A percentile compares a stretch with the other conserved stretches of the same genome.
Conservation (phyloP, 2,329 filamentous ascomycete genomes). For the Penicillium olsonii region DNA sequence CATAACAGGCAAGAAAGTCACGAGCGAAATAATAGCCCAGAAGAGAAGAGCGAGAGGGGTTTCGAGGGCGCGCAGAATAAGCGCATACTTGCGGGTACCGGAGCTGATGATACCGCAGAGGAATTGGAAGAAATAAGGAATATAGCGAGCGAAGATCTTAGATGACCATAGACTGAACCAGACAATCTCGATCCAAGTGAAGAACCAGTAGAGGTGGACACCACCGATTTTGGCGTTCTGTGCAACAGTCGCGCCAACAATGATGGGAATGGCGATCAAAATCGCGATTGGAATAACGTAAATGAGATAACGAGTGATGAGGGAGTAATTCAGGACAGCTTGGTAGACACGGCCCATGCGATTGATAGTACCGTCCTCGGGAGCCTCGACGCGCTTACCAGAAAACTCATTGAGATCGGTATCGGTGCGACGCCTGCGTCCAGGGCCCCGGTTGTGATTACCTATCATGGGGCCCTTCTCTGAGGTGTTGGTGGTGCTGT, state of each 20-base stretch:
- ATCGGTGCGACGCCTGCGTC: slow-evolving; percentile 35
- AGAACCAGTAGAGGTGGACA: slow-evolving; percentile 62
- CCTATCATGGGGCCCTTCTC: slow-evolving; percentile 34
- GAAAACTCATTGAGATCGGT: slow-evolving; percentile 26
- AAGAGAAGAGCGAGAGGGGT: slow-evolving; percentile 62
- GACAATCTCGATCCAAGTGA: slow-evolving; percentile 65
- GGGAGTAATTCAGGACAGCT: slow-evolving; percentile 63
- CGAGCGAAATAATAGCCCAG: slow-evolving; percentile 61
- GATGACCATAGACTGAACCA: slow-evolving; percentile 65
- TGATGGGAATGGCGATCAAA: slow-evolving; percentile 63
- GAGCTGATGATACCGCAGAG: slow-evolving; percentile 65
- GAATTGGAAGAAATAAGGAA: slow-evolving; percentile 62
- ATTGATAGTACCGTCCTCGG: slow-evolving; percentile 58
- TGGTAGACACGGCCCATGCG: slow-evolving; percentile 62
- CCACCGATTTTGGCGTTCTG: slow-evolving; percentile 54
- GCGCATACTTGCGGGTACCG: slow-evolving; percentile 64
- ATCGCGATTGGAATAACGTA: slow-evolving; percentile 61
- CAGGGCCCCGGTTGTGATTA: slow-evolving; percentile 21
- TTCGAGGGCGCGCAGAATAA: slow-evolving; percentile 60
- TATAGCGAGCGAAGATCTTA: slow-evolving; percentile 60
- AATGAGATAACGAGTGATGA: slow-evolving; percentile 64
- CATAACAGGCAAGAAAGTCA: slow-evolving; percentile 59
- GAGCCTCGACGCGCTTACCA: slow-evolving; percentile 39
- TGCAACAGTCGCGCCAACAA: slow-evolving; percentile 58
- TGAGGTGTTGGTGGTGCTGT: slow-evolving; percentile 18